Evolutionary conservation across 2,329 filamentous ascomycete genomes (phyloP).

Genomic region (Pyrenochaeta sp.): DNA sequence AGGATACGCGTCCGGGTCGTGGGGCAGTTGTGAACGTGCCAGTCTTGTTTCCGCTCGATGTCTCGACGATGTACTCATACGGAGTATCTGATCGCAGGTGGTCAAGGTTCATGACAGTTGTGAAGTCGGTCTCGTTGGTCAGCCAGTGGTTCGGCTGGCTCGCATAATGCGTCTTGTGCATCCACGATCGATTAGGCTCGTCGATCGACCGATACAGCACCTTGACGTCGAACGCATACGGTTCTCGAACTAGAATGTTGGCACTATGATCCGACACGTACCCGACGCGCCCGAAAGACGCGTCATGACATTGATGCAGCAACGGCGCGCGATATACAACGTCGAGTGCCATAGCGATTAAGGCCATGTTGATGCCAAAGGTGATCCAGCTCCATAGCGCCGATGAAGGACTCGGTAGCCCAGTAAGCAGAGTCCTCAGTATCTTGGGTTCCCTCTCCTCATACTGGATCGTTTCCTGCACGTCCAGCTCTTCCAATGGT

Average conservation of each 20-base stretch:
- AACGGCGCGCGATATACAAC: slow-evolving; percentile 77
- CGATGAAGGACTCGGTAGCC: slow-evolving; percentile 77
- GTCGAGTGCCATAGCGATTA: slow-evolving; percentile 77
- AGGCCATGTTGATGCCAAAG: slow-evolving; percentile 73
- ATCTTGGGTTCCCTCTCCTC: slow-evolving; percentile 65
- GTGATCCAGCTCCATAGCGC: slow-evolving; percentile 71
- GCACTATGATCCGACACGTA: slow-evolving; percentile 84
- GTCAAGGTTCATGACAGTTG: slow-evolving; percentile 72
- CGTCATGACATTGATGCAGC: slow-evolving; percentile 74
- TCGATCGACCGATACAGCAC: slow-evolving; percentile 44
- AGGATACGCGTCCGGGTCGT: slow-evolving; percentile 68
- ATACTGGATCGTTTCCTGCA: slow-evolving; percentile 70
- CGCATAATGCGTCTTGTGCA: slow-evolving; percentile 38
- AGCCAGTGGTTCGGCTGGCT: slow-evolving; percentile 59
- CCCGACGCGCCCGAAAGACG: slow-evolving; percentile 87
- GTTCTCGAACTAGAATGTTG: slow-evolving; percentile 84
- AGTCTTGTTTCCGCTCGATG: slow-evolving; percentile 78
- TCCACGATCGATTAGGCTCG: slow-evolving; percentile 38
- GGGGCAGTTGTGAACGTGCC: slow-evolving; percentile 85
- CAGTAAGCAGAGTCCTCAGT: slow-evolving; percentile 74
- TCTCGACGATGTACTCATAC: slow-evolving; percentile 78
- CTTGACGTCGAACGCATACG: slow-evolving; percentile 72
- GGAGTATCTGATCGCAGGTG: slow-evolving; percentile 73
- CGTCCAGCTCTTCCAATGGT: slow-evolving; percentile 59
- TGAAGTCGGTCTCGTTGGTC: slow-evolving; percentile 83